Conservation (phyloP, 257 asterid species). For the Paraleonurus japonicus region DNA sequence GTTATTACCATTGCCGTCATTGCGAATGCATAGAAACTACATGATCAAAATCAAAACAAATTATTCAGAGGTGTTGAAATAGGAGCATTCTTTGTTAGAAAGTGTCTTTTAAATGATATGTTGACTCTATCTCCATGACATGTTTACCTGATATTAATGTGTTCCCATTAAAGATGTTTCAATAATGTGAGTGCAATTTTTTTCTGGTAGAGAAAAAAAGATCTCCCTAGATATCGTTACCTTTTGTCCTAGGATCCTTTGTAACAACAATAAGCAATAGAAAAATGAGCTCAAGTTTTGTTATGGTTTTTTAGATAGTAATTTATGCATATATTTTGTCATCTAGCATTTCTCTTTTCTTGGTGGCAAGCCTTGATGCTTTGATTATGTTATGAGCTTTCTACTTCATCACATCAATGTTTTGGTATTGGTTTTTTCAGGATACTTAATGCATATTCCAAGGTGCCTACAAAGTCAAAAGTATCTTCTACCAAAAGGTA, state of each 20-base stretch:
- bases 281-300: not conserved
- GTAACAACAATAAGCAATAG: not conserved
- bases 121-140: not conserved
- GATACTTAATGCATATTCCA: slow-evolving; percentile 78
- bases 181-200: not conserved
- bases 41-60: not conserved
- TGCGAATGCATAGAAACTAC: not conserved
- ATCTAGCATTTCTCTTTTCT: not conserved
- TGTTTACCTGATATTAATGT: not conserved
- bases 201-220: not conserved
- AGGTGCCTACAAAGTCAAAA: slow-evolving; percentile 74
- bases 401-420: not conserved
- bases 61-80: slow-evolving; percentile 2
- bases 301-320: not conserved
- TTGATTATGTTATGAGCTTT: not conserved
- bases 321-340: not conserved
- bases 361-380: slow-evolving; percentile 2
- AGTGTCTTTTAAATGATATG: not conserved
- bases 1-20: not conserved
- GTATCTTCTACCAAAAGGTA: slow-evolving; percentile 73
- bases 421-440: slow-evolving; percentile 37
- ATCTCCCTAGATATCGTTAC: not conserved
- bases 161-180: slow-evolving; percentile 10
- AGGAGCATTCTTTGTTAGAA: not conserved
- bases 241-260: not conserved